phyloP scores from a whole-genome alignment of 768 basidiomycete genomes.

The Boletales sp. region DNA sequence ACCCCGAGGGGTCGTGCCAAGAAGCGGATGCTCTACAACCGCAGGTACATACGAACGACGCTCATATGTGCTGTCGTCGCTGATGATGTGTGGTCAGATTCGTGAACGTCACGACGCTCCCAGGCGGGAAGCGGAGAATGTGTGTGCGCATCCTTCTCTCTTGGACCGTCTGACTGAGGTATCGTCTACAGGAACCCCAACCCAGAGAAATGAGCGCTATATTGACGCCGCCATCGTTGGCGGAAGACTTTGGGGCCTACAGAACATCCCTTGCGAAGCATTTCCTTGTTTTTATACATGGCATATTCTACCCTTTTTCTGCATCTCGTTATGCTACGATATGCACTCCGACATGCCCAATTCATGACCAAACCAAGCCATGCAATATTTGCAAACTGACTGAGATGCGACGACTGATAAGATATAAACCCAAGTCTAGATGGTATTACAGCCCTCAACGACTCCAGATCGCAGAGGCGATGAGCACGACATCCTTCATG shows the following conservation, averaged over 20 bases:
- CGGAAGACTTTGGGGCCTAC: slow-evolving; percentile 15
- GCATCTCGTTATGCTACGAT: slow-evolving; percentile 17
- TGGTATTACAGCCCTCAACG: not conserved
- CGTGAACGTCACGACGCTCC: slow-evolving; percentile 89
- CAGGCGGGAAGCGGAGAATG: slow-evolving; percentile 95
- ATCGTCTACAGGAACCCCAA: slow-evolving; percentile 24
- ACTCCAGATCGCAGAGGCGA: slow-evolving; percentile 61
- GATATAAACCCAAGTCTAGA: no score
- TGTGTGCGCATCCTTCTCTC: slow-evolving; percentile 77
- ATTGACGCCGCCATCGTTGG: slow-evolving; percentile 10
- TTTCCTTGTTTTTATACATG: slow-evolving; percentile 7
- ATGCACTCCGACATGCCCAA: slow-evolving; percentile 23
- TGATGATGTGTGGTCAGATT: slow-evolving; percentile 47
- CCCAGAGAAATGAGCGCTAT: not conserved
- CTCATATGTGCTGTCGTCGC: not conserved
- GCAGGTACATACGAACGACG: slow-evolving; percentile 54
- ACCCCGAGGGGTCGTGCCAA: slow-evolving; percentile 94
- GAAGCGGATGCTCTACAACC: slow-evolving; percentile 93
- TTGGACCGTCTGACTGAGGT: slow-evolving; percentile 5
- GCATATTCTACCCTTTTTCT: slow-evolving; percentile 5
- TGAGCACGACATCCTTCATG: slow-evolving; percentile 68
- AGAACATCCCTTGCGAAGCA: slow-evolving; percentile 5
- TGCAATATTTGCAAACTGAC: not conserved
- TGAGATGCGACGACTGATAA: no score
- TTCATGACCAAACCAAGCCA: slow-evolving; percentile 1